These are phyloP conservation scores for Pyricularia pennisetigena DNA, from an alignment of 2,329 filamentous ascomycete species.

Conservation along the genomic window DNA sequence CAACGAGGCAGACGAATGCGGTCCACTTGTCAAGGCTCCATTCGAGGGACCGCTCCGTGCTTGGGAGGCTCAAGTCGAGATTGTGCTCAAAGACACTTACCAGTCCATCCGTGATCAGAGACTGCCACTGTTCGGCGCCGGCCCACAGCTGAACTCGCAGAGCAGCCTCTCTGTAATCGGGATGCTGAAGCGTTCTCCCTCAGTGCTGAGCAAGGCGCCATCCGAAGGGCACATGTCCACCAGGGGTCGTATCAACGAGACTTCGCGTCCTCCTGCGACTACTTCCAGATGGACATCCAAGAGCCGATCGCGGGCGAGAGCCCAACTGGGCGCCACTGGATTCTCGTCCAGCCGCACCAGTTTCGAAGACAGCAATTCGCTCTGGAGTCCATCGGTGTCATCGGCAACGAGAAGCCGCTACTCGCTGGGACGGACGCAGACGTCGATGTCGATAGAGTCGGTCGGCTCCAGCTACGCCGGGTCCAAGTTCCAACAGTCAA, in stretches of 20 bases:
- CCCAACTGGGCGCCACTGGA: constrained; percentile 39
- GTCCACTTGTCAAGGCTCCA: constrained; percentile 66
- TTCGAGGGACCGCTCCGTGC: constrained; percentile 66
- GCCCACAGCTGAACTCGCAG: constrained; percentile 32
- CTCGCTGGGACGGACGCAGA: constrained; percentile 82
- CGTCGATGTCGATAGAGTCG: constrained; percentile 87
- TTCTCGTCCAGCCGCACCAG: constrained; percentile 89
- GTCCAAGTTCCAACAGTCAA: constrained; percentile 76
- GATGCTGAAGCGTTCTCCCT: constrained; percentile 77
- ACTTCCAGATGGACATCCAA: constrained; percentile 71
- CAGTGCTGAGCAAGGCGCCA: constrained; percentile 84
- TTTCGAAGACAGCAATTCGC: constrained; percentile 78
- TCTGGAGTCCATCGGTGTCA: constrained; percentile 77
- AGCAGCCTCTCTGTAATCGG: constrained; percentile 64
- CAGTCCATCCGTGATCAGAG: constrained; percentile 76
- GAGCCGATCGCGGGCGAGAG: constrained; percentile 67
- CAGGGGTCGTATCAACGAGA: constrained; percentile 61
- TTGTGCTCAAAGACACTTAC: constrained; percentile 88
- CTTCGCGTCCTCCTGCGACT: constrained; percentile 32
- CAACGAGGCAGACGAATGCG: constrained; percentile 46
- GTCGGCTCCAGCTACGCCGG: constrained; percentile 63
- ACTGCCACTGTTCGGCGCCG: constrained; percentile 75
- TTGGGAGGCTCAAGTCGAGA: constrained; percentile 85
- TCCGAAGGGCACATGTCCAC: constrained; percentile 66
- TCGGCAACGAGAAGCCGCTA: constrained; percentile 97